Evolutionary conservation across 192 early-diverging fungal genomes (phyloP), one percentile per base, ranked within the genome.

Genomic region (Backusella tuberculispora): DNA sequence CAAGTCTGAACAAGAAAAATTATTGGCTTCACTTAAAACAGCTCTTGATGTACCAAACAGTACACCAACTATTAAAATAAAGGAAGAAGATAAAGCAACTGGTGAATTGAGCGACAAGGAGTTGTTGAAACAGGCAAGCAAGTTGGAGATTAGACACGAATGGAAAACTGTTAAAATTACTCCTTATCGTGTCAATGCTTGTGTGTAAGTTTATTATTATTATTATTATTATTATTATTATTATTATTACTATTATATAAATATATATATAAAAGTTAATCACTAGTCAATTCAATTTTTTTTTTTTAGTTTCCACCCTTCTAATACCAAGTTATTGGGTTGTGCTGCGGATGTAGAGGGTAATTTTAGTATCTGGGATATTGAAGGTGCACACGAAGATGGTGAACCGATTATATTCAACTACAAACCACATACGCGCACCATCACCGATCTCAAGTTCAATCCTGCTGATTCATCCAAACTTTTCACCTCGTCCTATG

Each of bases 361-460:
- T 21, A 78, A 81, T 56, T 64, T 91, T 9, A 80, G 87, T 10
- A 87, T 92, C 45, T 92, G 90, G 88, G 84, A 90, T 60, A 68
- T 90, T 21, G 78, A 88, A 34, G 84, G 83, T 44, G 66, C 69
- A n/a, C 73, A 80, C 9, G 78, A 78, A 21, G 74, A 79, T 29
- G 66, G 56, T n/a, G 84, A 88, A 14, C 87, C 88, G 10, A 76
- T 83, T 43, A 74, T 89, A 13, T 88, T 81, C 48, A 74, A 65
- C 0, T 91, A 90, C 63, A 76, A 82, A 50, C 87, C 89, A 3
- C 86, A 90, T 46, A 76, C 82, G 19, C 69, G 81, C 8, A 80
- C 86, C 0, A 75, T 91, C 34, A 83, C 85, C 8, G 80, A 83
- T 45, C 75, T 89, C 63, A 77, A 83, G 69, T 89, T 85, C 64